A percentile compares a stretch with the other conserved stretches of the same genome.
phyloP scores from a whole-genome alignment of 1,139 yeast genomes.

The Arxiozyma slooffiae region DNA sequence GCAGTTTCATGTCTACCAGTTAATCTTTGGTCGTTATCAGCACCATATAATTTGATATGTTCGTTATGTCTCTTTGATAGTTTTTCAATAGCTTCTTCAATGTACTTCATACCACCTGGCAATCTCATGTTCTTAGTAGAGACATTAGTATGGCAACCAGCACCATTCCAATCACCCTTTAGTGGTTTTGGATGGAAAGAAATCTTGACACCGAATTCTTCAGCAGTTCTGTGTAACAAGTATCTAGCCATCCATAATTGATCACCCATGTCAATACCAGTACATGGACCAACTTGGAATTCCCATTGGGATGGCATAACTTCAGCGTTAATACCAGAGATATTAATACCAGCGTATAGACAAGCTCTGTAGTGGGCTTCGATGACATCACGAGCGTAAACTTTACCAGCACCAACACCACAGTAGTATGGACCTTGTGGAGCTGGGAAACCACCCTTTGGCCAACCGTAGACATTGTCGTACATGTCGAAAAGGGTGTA shows the following conservation, averaged over 20 bases:
- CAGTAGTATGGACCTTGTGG: slow-evolving; percentile 99
- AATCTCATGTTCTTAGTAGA: slow-evolving; percentile 85
- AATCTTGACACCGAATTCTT: slow-evolving; percentile 96
- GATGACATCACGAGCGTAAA: slow-evolving; percentile 92
- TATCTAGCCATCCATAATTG: slow-evolving; percentile 94
- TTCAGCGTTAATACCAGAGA: slow-evolving; percentile 97
- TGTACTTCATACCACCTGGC: slow-evolving; percentile 92
- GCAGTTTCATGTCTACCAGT: slow-evolving; percentile 99
- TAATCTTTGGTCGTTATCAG: slow-evolving; percentile 88
- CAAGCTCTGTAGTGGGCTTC: slow-evolving; percentile 99
- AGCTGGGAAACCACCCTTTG: slow-evolving; percentile 99
- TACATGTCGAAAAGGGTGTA: slow-evolving; percentile 89
- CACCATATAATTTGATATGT: slow-evolving; percentile 90
- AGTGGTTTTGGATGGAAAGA: slow-evolving; percentile 99
- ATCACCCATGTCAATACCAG: slow-evolving; percentile 94
- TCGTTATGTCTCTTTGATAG: slow-evolving; percentile 93
- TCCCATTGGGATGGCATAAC: slow-evolving; percentile 99
- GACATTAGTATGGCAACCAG: slow-evolving; percentile 99
- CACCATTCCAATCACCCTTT: slow-evolving; percentile 99
- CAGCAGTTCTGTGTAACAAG: slow-evolving; percentile 87
- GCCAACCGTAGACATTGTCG: slow-evolving; percentile 95
- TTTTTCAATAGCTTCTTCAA: slow-evolving; percentile 86
- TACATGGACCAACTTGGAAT: slow-evolving; percentile 98
- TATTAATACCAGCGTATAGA: slow-evolving; percentile 77
- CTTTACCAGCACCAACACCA: slow-evolving; percentile 99